These are phyloP conservation scores for Crocinoboletus sp. DNA, from an alignment of 1,284 basidiomycete genomes.

Conservation along the genomic window DNA sequence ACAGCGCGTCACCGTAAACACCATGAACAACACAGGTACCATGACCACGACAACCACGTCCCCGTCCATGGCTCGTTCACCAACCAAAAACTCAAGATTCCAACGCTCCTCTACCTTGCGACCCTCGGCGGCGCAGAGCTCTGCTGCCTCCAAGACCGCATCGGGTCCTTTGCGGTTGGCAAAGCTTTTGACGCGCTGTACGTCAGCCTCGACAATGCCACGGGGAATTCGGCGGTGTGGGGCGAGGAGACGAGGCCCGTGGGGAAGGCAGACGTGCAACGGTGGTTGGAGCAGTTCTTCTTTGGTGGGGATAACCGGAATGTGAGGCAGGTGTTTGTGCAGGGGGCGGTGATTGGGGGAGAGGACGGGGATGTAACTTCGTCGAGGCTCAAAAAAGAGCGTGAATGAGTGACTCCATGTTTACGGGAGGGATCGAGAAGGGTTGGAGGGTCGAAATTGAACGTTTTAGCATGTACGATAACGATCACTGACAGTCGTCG, in stretches of 20 bases:
- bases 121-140: conserved; percentile 90
- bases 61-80: conserved; percentile 40
- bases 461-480: too few relatives aligned
- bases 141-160: conserved; percentile 62
- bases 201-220: conserved; percentile 47
- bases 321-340: conserved; percentile 81
- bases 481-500: too few relatives aligned
- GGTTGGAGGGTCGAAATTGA: too few relatives aligned
- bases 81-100: conserved; percentile 62
- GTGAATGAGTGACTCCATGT: conserved; percentile 7
- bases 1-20: too few relatives aligned
- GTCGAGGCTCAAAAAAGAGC: too few relatives aligned
- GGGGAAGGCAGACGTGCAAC: conserved; percentile 42
- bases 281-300: conserved; percentile 66
- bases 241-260: conserved; percentile 28
- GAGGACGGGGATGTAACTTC: too few relatives aligned
- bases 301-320: conserved; percentile 90
- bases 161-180: conserved; percentile 79
- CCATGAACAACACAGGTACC: neutral
- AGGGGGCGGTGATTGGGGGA: conserved; percentile 78
- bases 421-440: too few relatives aligned
- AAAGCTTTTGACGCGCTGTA: conserved; percentile 92
- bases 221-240: conserved; percentile 64
- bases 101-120: conserved; percentile 85
- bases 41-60: neutral